phyloP scores from a whole-genome alignment of 73 alveolate species.

The Symbiodinium pilosum region DNA sequence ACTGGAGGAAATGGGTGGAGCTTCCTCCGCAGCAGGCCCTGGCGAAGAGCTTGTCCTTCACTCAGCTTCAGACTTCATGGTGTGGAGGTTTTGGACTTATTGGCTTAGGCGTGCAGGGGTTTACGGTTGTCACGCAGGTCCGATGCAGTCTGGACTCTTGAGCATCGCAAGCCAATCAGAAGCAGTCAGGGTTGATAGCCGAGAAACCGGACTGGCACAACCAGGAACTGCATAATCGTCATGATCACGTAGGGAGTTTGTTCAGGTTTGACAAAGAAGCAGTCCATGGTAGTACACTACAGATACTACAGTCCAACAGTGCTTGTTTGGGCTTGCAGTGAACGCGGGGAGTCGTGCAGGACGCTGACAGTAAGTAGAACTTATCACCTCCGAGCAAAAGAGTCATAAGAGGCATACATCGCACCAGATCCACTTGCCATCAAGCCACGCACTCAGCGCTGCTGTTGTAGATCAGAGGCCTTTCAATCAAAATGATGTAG shows the following conservation, averaged over 20 bases:
- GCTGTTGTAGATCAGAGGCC: background rate
- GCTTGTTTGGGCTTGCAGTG: no score
- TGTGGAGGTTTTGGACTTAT: background rate
- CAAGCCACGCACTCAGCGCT: background rate
- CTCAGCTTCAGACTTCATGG: background rate
- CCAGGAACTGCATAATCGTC: no score
- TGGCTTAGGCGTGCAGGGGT: background rate
- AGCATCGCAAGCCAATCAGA: no score
- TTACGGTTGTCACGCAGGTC: background rate
- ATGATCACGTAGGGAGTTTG: no score
- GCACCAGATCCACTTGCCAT: conserved; percentile 61
- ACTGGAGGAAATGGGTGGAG: background rate
- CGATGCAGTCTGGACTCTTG: no score
- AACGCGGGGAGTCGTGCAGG: no score
- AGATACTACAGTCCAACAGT: no score
- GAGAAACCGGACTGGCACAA: no score
- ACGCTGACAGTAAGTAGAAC: no score
- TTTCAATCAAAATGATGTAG: background rate
- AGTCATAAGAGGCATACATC: background rate
- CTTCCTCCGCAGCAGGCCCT: background rate
- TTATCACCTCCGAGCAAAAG: background rate
- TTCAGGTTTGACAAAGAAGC: no score
- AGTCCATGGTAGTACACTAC: no score
- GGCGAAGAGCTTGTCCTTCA: background rate
- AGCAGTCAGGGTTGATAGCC: no score